phyloP scores from a whole-genome alignment of 805 yeast genomes.

The Suhomyces sp. region DNA sequence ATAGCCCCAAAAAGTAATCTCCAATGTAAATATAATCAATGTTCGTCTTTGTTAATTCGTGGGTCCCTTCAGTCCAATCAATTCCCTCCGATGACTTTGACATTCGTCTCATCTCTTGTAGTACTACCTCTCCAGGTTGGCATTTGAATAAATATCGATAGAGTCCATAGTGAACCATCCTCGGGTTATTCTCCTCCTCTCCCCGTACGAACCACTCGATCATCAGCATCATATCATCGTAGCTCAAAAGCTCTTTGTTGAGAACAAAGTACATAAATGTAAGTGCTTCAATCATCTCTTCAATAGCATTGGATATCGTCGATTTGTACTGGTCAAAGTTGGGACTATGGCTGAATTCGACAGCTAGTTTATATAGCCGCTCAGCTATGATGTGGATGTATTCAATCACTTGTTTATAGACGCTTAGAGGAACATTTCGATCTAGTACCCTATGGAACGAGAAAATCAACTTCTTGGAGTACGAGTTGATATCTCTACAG shows the following conservation, averaged over 20 bases:
- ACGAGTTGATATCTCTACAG: constrained; percentile 38
- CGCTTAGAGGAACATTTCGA: background rate
- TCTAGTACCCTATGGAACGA: constrained; percentile 19
- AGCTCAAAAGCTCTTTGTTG: constrained; percentile 13
- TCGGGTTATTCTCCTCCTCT: background rate
- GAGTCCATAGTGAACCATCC: background rate
- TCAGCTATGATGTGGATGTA: constrained; percentile 13
- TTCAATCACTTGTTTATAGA: constrained; percentile 13
- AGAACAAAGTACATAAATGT: constrained; percentile 21
- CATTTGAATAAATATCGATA: background rate
- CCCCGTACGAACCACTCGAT: too few relatives aligned
- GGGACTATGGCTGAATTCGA: constrained; percentile 11
- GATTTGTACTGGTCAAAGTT: constrained; percentile 16
- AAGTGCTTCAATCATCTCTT: constrained; percentile 28
- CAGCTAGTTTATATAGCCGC: constrained; percentile 7
- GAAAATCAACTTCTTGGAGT: constrained; percentile 36
- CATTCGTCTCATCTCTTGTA: too few relatives aligned
- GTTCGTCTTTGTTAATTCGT: too few relatives aligned
- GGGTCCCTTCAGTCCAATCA: background rate
- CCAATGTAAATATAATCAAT: constrained; percentile 17
- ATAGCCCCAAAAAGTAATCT: constrained; percentile 40
- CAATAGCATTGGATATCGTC: constrained; percentile 23
- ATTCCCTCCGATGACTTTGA: too few relatives aligned
- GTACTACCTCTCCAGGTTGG: background rate
- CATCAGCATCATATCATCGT: constrained; percentile 11